Conservation (phyloP, 495 filamentous ascomycete genomes). For the Acidiella bohemica region DNA sequence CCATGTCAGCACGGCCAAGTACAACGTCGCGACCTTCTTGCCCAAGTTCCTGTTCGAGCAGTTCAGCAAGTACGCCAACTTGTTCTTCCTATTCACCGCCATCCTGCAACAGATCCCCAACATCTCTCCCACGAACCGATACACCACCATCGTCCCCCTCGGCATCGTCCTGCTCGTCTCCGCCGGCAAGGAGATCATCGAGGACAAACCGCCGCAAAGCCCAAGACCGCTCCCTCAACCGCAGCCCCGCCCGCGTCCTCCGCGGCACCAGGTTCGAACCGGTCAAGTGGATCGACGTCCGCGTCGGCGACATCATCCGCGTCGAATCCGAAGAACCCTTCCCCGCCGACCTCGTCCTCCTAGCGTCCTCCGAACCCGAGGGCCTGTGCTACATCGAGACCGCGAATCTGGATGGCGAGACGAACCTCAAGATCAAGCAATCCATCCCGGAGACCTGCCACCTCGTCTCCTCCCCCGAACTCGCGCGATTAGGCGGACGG, state of each 20-base stretch:
- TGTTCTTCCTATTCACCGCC: constrained; percentile 99
- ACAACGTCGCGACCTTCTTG: constrained; percentile 88
- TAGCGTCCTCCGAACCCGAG: constrained; percentile 93
- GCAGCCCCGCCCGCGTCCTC: constrained; percentile 72
- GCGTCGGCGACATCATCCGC: constrained; percentile 85
- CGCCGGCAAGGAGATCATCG: constrained; percentile 84
- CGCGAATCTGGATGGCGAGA: constrained; percentile 95
- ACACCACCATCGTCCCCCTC: constrained; percentile 90
- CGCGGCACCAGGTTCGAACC: constrained; percentile 75
- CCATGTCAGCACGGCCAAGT: constrained; percentile 94
- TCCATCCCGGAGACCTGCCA: constrained; percentile 85
- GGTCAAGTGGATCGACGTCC: constrained; percentile 83
- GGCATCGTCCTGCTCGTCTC: constrained; percentile 82
- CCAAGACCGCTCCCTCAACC: constrained; percentile 78
- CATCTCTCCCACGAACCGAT: constrained; percentile 85
- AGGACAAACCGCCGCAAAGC: constrained; percentile 84
- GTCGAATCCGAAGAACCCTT: constrained; percentile 95
- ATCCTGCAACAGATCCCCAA: constrained; percentile 89
- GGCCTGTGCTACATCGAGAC: constrained; percentile 99
- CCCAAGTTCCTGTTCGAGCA: constrained; percentile 98
- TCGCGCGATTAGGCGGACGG: constrained; percentile 75
- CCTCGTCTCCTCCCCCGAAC: constrained; percentile 72
- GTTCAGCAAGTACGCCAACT: constrained; percentile 97
- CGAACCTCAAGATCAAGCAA: constrained; percentile 98
- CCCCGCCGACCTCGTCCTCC: constrained; percentile 80